phyloP scores from a whole-genome alignment of 495 filamentous ascomycete genomes.

The Neurospora pannonica region DNA sequence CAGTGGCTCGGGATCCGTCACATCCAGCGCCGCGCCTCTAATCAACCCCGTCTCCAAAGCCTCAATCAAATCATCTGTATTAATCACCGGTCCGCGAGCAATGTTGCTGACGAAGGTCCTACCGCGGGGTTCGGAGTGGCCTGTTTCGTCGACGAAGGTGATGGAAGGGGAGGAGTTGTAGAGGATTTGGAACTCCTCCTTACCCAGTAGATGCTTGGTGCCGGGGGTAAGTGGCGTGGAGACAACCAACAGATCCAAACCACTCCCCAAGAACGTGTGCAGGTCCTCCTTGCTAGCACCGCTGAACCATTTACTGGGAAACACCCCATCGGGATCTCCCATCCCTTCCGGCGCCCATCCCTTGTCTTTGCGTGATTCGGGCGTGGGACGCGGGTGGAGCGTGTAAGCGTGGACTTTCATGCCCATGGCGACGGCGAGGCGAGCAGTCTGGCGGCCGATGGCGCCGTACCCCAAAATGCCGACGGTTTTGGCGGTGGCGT shows the following conservation, averaged over 20 bases:
- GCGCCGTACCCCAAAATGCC: conserved; percentile 35
- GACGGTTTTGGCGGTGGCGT: conserved; percentile 38
- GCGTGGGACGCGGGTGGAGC: conserved; percentile 51
- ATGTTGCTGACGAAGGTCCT: conserved; percentile 64
- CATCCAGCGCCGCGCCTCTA: conserved; percentile 70
- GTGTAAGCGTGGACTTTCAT: conserved; percentile 80
- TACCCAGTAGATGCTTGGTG: conserved; percentile 54
- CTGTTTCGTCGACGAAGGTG: background rate
- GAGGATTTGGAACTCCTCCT: conserved; percentile 58
- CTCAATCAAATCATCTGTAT: conserved; percentile 56
- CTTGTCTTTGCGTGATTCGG: conserved; percentile 48
- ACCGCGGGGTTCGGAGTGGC: background rate
- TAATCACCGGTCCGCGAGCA: conserved; percentile 60
- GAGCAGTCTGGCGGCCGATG: conserved; percentile 66
- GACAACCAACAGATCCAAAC: conserved; percentile 67
- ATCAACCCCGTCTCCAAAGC: conserved; percentile 51
- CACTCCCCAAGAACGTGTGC: conserved; percentile 56
- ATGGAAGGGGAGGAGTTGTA: background rate
- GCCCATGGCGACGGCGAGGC: conserved; percentile 62
- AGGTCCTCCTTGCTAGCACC: conserved; percentile 52
- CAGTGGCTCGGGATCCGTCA: conserved; percentile 80
- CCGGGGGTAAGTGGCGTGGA: conserved; percentile 63
- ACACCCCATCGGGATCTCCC: conserved; percentile 62
- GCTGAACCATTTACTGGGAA: conserved; percentile 69
- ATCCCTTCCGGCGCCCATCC: conserved; percentile 67